These are phyloP conservation scores for Periconia sp. DNA, from an alignment of 2,329 filamentous ascomycete species.

Conservation along the genomic window DNA sequence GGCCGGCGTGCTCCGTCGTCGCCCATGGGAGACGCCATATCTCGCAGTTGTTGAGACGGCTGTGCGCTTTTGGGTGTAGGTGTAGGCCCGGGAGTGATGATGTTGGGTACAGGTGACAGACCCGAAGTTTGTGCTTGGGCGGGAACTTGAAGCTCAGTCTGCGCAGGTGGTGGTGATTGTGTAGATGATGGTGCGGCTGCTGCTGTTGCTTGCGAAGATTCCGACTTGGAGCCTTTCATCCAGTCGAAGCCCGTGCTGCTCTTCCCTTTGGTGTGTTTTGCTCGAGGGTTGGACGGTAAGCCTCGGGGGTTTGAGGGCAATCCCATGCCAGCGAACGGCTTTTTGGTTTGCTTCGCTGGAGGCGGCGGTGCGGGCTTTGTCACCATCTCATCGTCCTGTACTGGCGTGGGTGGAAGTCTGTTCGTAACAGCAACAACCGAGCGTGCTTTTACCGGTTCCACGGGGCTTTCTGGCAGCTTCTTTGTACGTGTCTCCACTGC, in stretches of 20 bases:
- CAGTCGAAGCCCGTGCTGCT: constrained; percentile 42
- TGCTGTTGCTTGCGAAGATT: constrained; percentile 16
- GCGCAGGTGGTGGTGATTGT: constrained; percentile 9
- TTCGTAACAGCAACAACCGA: constrained; percentile 8
- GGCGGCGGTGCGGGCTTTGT: constrained; percentile 6
- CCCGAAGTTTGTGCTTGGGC: not conserved
- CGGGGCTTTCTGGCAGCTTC: not conserved
- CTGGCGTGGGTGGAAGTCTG: constrained; percentile 36
- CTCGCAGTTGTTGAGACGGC: constrained; percentile 12
- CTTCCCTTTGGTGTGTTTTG: constrained; percentile 36
- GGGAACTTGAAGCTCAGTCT: not conserved
- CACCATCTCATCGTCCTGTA: constrained; percentile 26
- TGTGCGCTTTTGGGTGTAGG: constrained; percentile 27
- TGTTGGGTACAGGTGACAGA: constrained; percentile 12
- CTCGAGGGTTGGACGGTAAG: constrained; percentile 25
- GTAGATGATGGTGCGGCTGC: constrained; percentile 7
- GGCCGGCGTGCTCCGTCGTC: constrained; percentile 19
- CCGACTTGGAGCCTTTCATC: constrained; percentile 27
- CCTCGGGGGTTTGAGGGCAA: constrained; percentile 34
- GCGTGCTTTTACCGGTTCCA: constrained; percentile 5
- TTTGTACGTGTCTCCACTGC: not conserved
- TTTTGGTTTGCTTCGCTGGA: constrained; percentile 17
- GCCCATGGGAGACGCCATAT: constrained; percentile 26
- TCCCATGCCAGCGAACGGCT: constrained; percentile 25
- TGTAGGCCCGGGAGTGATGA: constrained; percentile 33